Evolutionary conservation across 495 filamentous ascomycete genomes (phyloP), one percentile per base, ranked within the genome.

Genomic region (Daldinia bambusicola): DNA sequence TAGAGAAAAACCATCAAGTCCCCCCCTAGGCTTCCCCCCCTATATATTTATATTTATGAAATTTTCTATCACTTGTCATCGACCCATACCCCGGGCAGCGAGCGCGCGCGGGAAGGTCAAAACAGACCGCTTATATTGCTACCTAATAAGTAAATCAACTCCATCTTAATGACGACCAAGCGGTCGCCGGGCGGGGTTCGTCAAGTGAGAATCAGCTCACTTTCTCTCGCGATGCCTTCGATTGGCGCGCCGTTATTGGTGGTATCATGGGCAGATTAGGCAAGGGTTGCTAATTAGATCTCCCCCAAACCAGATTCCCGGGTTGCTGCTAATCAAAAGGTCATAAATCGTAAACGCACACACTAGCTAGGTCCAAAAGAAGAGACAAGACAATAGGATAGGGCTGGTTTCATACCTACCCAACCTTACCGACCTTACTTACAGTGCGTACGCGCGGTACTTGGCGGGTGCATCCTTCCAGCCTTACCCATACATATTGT

Each of bases 181-280:
- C 70, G 36, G 43, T 67, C 32, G 52, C 38, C 38, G 41, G 59
- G 66, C 66, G 70, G 70, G 70, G 70, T 69, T 63, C 51, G 22
- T 73, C 61, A 63, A 73, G 70, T 65, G 48, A 73, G 66, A 73
- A 73, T 73, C 70, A 69, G 70, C 66, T 73, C 70, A 73, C 59
- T 69, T 65, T 67, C 31, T 63, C 70, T 68, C 66, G 50, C 51
- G 70, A 73, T 73, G 43, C 61, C 70, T 48, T 73, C 70, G 13
- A 69, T 69, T 69, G 70, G 70, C 14, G 61, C 59, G n/a, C 59
- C 52, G 30, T 72, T 64, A 72, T 72, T 72, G 70, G 70, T 73
- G 70, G 70, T 66, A 36, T 57, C 66, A 32, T 37, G 34, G 52
- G 36, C 45, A 68, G 64, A 69, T 66, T 61, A 73, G 64, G 70